Conservation (phyloP, 164 flowering plant genomes). For the Macadamia integrifolia region DNA sequence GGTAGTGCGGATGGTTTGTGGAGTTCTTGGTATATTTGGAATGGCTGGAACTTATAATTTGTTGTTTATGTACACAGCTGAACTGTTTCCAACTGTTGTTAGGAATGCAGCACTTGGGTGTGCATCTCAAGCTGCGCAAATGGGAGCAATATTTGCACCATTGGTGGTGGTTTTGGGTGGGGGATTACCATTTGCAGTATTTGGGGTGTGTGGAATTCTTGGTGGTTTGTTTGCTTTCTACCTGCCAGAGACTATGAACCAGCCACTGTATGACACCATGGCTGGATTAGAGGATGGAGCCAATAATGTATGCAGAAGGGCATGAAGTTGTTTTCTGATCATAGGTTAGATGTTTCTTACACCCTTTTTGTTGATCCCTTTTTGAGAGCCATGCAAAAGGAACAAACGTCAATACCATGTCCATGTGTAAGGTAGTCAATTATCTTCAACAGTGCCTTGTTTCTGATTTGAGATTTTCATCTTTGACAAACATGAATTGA, state of each 20-base stretch:
- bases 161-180: slow-evolving; percentile 81
- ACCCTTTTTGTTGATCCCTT: no score
- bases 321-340: background rate
- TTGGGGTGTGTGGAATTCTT: slow-evolving; percentile 51
- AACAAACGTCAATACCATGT: no score
- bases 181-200: slow-evolving; percentile 57
- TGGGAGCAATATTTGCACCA: slow-evolving; percentile 94
- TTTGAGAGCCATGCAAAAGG: no score
- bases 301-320: background rate
- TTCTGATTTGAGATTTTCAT: no score
- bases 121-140: slow-evolving; percentile 74
- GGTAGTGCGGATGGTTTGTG: slow-evolving; percentile 55
- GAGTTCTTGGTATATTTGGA: slow-evolving; percentile 79
- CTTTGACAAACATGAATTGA: no score
- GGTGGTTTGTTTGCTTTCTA: slow-evolving; percentile 60
- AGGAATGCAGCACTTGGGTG: slow-evolving; percentile 88
- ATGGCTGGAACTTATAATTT: slow-evolving; percentile 86
- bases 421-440: no score
- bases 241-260: slow-evolving; percentile 24
- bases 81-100: slow-evolving; percentile 91
- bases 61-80: slow-evolving; percentile 68
- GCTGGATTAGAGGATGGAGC: slow-evolving; percentile 64
- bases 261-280: slow-evolving; percentile 81
- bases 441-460: no score
- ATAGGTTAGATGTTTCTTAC: background rate